A percentile compares a stretch with the other conserved stretches of the same genome.
These are phyloP conservation scores for Sphagnum contortum DNA, from an alignment of 225 moss, liverwort and hornwort genomes.

Conservation along the genomic window DNA sequence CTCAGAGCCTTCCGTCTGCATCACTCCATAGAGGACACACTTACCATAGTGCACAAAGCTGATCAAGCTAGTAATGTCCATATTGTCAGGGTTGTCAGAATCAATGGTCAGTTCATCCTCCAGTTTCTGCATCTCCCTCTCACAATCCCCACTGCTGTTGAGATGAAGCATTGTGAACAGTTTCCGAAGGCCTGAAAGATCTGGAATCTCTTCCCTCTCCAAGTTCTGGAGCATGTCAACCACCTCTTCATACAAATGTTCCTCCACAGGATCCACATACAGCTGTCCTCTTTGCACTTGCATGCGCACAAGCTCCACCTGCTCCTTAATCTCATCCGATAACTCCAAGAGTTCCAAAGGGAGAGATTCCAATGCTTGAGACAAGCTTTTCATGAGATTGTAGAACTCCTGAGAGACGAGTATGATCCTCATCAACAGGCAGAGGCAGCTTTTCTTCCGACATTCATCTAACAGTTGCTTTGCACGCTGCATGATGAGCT, in stretches of 20 bases:
- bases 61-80: conserved; percentile 23
- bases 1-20: conserved; percentile 9
- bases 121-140: conserved; percentile 45
- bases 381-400: conserved; percentile 36
- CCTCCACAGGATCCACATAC: conserved; percentile 19
- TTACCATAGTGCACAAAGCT: conserved; percentile 39
- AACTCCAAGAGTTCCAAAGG: conserved; percentile 52
- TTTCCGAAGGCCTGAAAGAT: conserved; percentile 4
- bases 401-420: conserved; percentile 27
- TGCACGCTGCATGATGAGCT: conserved; percentile 37
- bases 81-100: conserved; percentile 8
- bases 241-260: conserved; percentile 28
- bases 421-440: conserved; percentile 47
- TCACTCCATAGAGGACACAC: conserved; percentile 29
- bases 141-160: conserved; percentile 25
- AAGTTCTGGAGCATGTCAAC: conserved; percentile 23
- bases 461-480: conserved; percentile 43
- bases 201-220: conserved; percentile 26
- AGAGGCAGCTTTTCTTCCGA: conserved; percentile 40
- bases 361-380: conserved; percentile 20
- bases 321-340: conserved; percentile 48
- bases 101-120: conserved; percentile 32
- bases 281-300: conserved; percentile 35
- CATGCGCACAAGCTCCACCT: conserved; percentile 36
- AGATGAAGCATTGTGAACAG: conserved; percentile 33